Conservation (phyloP, 345 rosid genomes). For the Eucalyptus melliodora region DNA sequence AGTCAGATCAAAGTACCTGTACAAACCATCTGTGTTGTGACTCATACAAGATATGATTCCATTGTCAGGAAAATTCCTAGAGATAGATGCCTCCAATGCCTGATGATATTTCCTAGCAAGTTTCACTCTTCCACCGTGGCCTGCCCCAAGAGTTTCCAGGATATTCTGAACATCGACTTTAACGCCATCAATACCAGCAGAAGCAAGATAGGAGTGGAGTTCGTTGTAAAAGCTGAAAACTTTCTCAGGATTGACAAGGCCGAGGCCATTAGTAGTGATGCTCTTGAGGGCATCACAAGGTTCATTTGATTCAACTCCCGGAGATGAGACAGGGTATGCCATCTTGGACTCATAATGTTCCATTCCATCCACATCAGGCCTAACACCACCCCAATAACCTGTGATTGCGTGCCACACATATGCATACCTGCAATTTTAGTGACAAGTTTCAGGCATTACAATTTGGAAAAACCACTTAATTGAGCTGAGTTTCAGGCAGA, state of each 20-base stretch:
- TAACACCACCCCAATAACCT: constrained; percentile 69
- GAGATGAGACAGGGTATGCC: constrained; percentile 38
- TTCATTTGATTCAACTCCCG: constrained; percentile 52
- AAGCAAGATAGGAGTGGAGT: constrained; percentile 65
- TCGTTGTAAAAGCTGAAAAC: constrained; percentile 56
- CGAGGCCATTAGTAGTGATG: constrained; percentile 47
- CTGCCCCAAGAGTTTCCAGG: constrained; percentile 57
- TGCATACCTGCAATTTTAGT: constrained; percentile 15
- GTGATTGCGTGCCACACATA: constrained; percentile 67
- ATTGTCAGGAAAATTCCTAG: constrained; percentile 43
- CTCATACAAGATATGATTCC: constrained; percentile 62
- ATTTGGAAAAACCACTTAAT: background rate
- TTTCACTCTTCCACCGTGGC: constrained; percentile 60
- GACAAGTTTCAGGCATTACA: background rate
- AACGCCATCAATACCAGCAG: constrained; percentile 64
- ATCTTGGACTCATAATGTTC: constrained; percentile 46
- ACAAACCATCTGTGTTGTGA: constrained; percentile 62
- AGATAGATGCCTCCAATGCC: constrained; percentile 55
- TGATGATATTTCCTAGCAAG: constrained; percentile 55
- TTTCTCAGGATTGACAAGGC: constrained; percentile 67
- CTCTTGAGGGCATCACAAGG: constrained; percentile 31
- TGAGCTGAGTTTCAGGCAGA: background rate
- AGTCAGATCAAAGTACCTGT: constrained; percentile 23
- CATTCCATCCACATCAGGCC: constrained; percentile 31
- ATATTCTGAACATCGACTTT: constrained; percentile 83